Base-by-base conservation (phyloP, 2,329 filamentous ascomycete species). In the Aspergillus hiratsukae region DNA sequence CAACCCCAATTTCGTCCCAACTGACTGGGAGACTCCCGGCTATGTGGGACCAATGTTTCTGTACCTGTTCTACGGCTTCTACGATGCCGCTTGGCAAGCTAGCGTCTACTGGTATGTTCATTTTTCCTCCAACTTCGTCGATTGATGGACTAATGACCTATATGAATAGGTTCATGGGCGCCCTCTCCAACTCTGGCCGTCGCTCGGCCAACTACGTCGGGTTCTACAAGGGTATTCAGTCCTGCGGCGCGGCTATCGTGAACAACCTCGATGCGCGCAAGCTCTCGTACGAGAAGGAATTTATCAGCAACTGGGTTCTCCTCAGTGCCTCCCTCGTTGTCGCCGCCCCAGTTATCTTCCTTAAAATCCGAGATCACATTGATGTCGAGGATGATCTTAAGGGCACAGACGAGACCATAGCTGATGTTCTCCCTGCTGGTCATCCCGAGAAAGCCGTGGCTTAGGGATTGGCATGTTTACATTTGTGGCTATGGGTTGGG, bases 121-220 rank as follows among this genome's bases (percentile, higher is more conserved):
- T 37, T 28, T 51, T 49, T 31, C 27, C 31, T 52, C 37, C 17
- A 45, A 52, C 5, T 17, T 6, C 0, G 9, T 3, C 3, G 21
- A 19, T 51, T 14, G 19, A 43, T 41, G 28, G 10, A 14, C 19
- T 23, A 10, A 51, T 40, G 21, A 43, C 19, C 14, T 27, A 53
- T 37, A 43, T 53, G 5, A 21, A 45, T 19, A 88, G 86, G 87
- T 90, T 88, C 78, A 96, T 97, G 88, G 92, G 92, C 52, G 83
- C 91, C 6, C 81, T 96, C 51, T 91, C 90, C 69, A 97, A 97
- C 83, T 95, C 92, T 58, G 86, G 89, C 59, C 90, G 92, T 72
- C 92, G 90, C 73, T 85, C 91, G 21, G 91, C 92, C 76, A 96
- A 96, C 78, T 86, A 92, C 65, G 88, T 90, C 37, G 91, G 89